Evolutionary conservation across 2,329 filamentous ascomycete species (phyloP), one percentile per base, ranked within the genome.

Genomic region (Mycosphaerella sp.): DNA sequence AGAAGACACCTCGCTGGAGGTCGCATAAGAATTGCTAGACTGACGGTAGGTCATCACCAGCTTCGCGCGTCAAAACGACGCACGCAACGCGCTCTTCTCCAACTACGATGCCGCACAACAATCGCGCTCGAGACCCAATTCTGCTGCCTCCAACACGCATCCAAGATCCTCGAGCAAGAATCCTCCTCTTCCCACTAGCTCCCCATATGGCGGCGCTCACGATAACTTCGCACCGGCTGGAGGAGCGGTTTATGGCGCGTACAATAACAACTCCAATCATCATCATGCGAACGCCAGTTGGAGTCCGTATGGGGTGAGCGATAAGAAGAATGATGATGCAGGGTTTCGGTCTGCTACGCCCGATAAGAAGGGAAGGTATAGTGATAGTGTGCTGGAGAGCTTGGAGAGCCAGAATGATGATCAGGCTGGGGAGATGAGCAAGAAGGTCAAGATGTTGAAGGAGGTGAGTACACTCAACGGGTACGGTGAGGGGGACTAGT

Each of bases 361-460:
- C 52, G 74, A 75, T 62, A 66, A 66, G 9, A 88, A 85, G 66
- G 91, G 91, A 12, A 90, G 96, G 69, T 97, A 97, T 70, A 91
- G 86, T 66, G 86, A 94, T 64, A 87, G 90, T 16, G 89, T 95
- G 42, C 79, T 98, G 47, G 89, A 88, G 67, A 89, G 95, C 72
- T 79, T 98, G 54, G 93, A 98, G 75, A 91, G 87, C 65, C 93
- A 98, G 73, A 97, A 97, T 67, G 90, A 96, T 62, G 78, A 82
- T 52, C 85, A 96, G 63, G 84, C 96, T 9, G 86, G 89, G 55
- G 89, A 89, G n/a, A 90, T 96, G 65, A 79, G 88, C 60, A 86
- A 86, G 59, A 96, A 95, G 71, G 91, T 97, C 54, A 83, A 79
- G 74, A 82, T 89, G 74, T 68, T 97, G 62, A 97, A 96, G 72